These are phyloP conservation scores for Pichia eremophila DNA, from an alignment of 805 yeast genomes.

Conservation along the genomic window DNA sequence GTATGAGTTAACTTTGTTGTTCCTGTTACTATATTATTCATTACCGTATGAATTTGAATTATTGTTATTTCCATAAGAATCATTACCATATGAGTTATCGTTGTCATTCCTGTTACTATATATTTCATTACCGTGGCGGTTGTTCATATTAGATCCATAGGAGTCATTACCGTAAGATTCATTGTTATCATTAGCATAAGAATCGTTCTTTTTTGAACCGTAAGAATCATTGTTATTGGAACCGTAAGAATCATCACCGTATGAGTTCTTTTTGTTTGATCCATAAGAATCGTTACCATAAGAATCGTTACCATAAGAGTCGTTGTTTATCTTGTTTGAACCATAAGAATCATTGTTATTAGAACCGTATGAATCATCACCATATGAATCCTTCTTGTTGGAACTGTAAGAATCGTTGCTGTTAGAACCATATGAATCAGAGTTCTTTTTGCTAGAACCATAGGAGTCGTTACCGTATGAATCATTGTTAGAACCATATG, in stretches of 20 bases:
- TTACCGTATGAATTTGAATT: too few relatives aligned
- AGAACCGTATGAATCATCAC: constrained; percentile 19
- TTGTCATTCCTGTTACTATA: too few relatives aligned
- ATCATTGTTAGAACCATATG: constrained; percentile 15
- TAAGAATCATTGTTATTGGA: constrained; percentile 14
- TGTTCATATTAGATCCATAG: constrained; percentile 18
- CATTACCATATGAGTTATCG: too few relatives aligned
- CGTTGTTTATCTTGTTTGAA: constrained; percentile 11
- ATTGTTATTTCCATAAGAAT: too few relatives aligned
- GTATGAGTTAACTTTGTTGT: constrained; percentile 3
- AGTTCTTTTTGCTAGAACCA: constrained; percentile 21
- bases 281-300: constrained; percentile 19
- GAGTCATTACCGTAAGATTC: constrained; percentile 15
- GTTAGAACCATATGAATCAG: constrained; percentile 6
- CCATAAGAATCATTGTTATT: constrained; percentile 7
- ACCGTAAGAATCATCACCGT: constrained; percentile 14
- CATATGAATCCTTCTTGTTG: constrained; percentile 5
- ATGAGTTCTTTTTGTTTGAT: constrained; percentile 19
- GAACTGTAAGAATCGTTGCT: constrained; percentile 13
- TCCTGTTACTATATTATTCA: too few relatives aligned
- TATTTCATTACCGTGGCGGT: too few relatives aligned
- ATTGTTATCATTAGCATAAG: constrained; percentile 2
- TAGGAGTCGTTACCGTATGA: constrained; percentile 13
- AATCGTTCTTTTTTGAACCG: constrained; percentile 9
- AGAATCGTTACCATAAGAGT: constrained; percentile 25